Percentiles rank a stretch among this genome's conserved stretches.
These are phyloP conservation scores for Spathaspora sp. DNA, from an alignment of 1,139 yeast genomes.

Conservation along the genomic window DNA sequence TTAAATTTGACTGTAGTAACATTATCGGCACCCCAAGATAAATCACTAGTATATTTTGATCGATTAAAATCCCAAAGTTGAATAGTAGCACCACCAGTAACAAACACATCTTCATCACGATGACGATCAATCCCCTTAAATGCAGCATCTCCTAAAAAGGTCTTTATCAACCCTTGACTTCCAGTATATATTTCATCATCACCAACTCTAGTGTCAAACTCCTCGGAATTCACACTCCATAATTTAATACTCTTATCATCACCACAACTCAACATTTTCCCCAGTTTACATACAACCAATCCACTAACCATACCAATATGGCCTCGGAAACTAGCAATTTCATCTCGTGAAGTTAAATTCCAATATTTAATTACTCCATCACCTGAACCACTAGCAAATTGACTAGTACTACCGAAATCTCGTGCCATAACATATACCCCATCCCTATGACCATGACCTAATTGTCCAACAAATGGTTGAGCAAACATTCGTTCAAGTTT, in stretches of 20 bases:
- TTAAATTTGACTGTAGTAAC: conserved; percentile 81
- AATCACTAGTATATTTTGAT: conserved; percentile 69
- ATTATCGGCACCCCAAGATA: conserved; percentile 97
- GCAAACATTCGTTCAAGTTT: conserved; percentile 97
- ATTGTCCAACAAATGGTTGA: conserved; percentile 92
- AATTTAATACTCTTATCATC: conserved; percentile 86
- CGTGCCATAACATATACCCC: conserved; percentile 91
- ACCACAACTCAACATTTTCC: conserved; percentile 78
- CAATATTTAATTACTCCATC: conserved; percentile 95
- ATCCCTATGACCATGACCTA: conserved; percentile 93
- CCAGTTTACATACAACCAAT: conserved; percentile 71
- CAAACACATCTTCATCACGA: conserved; percentile 68
- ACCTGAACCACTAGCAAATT: conserved; percentile 88
- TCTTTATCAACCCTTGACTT: conserved; percentile 58
- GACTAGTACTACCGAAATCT: conserved; percentile 66
- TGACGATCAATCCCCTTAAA: conserved; percentile 89
- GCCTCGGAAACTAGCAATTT: conserved; percentile 75
- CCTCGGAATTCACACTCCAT: conserved; percentile 60
- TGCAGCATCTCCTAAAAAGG: conserved; percentile 81
- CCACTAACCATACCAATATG: conserved; percentile 93
- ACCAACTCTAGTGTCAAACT: conserved; percentile 36
- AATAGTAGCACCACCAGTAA: conserved; percentile 88
- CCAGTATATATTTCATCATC: conserved; percentile 36
- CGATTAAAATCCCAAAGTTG: conserved; percentile 89
- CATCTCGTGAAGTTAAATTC: conserved; percentile 77